Conservation (phyloP, 75 land plant genomes). For the Adiantum capillusveneris region DNA sequence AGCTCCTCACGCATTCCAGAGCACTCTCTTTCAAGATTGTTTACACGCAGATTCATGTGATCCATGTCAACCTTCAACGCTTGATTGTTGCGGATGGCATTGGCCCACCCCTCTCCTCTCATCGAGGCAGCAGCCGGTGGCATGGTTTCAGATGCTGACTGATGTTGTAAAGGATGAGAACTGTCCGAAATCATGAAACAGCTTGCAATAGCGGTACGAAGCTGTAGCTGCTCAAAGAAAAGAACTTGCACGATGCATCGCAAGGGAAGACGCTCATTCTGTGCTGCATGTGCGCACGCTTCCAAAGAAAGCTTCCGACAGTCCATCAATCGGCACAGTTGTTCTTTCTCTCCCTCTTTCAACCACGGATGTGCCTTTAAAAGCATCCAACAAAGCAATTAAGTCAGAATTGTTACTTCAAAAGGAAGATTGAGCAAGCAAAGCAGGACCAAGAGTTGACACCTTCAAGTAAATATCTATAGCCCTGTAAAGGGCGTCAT, state of each 20-base stretch:
- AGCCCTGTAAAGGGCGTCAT: slow-evolving; percentile 89
- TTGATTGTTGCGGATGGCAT: slow-evolving; percentile 62
- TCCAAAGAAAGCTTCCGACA: slow-evolving; percentile 92
- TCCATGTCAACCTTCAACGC: slow-evolving; percentile 80
- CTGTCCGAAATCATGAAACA: slow-evolving; percentile 77
- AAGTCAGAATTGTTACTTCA: not conserved
- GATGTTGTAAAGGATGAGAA: slow-evolving; percentile 16
- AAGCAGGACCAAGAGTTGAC: not conserved
- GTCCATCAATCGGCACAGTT: slow-evolving; percentile 77
- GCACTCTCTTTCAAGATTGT: slow-evolving; percentile 58
- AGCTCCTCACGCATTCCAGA: slow-evolving; percentile 47
- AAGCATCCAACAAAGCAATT: not conserved
- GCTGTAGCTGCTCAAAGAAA: slow-evolving; percentile 88
- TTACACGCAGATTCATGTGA: slow-evolving; percentile 63
- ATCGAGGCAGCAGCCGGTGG: slow-evolving; percentile 6
- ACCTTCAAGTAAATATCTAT: slow-evolving; percentile 92
- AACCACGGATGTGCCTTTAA: slow-evolving; percentile 86
- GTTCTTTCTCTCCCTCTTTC: slow-evolving; percentile 60
- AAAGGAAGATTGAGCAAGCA: not conserved
- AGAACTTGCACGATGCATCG: slow-evolving; percentile 81
- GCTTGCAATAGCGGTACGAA: slow-evolving; percentile 73
- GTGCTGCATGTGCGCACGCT: slow-evolving; percentile 92
- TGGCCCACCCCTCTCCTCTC: slow-evolving; percentile 41
- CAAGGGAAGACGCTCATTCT: slow-evolving; percentile 94
- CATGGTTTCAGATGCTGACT: slow-evolving; percentile 13